A percentile compares a stretch with the other conserved stretches of the same genome.
These are phyloP conservation scores for Phyllosticta citribraziliensis DNA, from an alignment of 2,329 filamentous ascomycete species.

Conservation along the genomic window DNA sequence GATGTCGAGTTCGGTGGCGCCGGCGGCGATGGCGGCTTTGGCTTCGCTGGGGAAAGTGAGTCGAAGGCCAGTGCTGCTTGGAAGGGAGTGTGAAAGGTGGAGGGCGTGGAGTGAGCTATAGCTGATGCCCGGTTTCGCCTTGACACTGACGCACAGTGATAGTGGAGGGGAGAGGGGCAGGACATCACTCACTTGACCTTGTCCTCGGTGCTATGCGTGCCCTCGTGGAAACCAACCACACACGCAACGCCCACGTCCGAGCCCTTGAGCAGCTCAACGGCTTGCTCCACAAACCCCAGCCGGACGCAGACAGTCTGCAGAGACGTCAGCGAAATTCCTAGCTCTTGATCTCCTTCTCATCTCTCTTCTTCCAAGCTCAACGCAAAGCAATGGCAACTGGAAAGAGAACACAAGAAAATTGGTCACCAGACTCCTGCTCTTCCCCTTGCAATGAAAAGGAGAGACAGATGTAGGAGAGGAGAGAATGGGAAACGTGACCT, in stretches of 20 bases:
- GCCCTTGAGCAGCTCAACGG: conserved; percentile 39
- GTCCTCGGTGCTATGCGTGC: conserved; percentile 40
- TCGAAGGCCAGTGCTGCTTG: no score
- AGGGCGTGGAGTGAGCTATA: neutral
- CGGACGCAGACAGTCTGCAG: conserved; percentile 49
- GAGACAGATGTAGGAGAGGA: neutral
- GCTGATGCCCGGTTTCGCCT: no score
- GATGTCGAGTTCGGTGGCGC: conserved; percentile 49
- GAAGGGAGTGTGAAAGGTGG: no score
- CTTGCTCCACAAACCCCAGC: conserved; percentile 41
- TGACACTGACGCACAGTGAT: no score
- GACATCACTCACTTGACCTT: conserved; percentile 32
- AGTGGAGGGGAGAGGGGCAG: neutral
- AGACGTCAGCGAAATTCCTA: conserved; percentile 14
- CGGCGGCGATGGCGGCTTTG: conserved; percentile 36
- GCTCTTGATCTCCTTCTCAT: neutral
- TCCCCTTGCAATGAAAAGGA: neutral
- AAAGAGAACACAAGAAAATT: no score
- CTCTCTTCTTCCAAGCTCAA: neutral
- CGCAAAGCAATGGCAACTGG: no score
- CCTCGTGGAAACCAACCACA: conserved; percentile 52
- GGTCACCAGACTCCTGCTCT: no score
- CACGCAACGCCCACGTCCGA: conserved; percentile 44
- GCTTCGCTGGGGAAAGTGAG: conserved; percentile 32
- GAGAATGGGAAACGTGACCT: conserved; percentile 8